Conservation (phyloP, 108 stramenopile species). For the Bacterosira constricta region DNA sequence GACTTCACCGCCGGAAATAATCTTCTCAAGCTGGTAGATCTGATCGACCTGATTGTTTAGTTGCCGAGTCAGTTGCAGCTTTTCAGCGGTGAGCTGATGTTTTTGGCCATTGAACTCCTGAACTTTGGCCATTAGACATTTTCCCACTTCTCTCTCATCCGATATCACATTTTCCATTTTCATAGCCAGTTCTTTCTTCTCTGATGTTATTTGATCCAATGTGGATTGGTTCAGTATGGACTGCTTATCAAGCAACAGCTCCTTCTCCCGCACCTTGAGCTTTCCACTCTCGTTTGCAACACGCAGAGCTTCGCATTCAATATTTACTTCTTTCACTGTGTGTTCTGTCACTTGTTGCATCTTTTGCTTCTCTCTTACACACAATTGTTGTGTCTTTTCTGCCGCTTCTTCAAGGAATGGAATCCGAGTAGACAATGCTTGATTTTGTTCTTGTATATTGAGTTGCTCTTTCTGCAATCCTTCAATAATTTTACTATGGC, state of each 20-base stretch:
- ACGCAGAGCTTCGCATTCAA: conserved; percentile 24
- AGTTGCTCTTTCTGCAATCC: conserved; percentile 14
- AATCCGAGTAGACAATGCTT: conserved; percentile 8
- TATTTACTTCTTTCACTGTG: not conserved
- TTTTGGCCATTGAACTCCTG: conserved; percentile 24
- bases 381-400: not conserved
- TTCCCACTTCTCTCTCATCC: conserved; percentile 22
- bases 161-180: conserved; percentile 19
- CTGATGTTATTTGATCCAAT: conserved; percentile 24
- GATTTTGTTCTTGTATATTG: conserved; percentile 2
- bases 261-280: conserved; percentile 2
- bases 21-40: conserved; percentile 9
- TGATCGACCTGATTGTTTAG: not conserved
- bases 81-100: conserved; percentile 20
- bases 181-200: not conserved
- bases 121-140: conserved; percentile 34
- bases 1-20: conserved; percentile 18
- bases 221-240: conserved; percentile 8
- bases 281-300: conserved; percentile 7
- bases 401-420: conserved; percentile 6
- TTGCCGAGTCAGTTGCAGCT: not conserved
- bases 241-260: conserved; percentile 3
- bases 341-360: conserved; percentile 21
- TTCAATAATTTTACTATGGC: conserved; percentile 7
- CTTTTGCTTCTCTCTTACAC: conserved; percentile 12